Evolutionary conservation across 2,329 filamentous ascomycete species (phyloP), one percentile per base, ranked within the genome.

Genomic region (Nothophaeocryptopus gaeumannii): DNA sequence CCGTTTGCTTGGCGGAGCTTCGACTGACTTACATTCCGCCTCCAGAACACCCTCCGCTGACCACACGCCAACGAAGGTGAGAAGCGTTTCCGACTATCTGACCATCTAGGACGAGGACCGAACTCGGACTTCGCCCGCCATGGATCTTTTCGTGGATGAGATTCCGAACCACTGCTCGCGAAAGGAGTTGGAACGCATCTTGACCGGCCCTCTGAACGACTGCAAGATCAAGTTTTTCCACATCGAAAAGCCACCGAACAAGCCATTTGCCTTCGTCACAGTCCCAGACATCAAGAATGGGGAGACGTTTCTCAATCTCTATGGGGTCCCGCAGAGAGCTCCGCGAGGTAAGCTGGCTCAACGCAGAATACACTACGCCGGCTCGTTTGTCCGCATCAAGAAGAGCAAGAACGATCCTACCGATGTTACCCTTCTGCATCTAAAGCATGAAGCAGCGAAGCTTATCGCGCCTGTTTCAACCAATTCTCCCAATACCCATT

Each of bases 111-210:
- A 7, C 20, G 20, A 3, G 4, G 20, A 26, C 20, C 7, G n/a
- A 26, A 26, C 7, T 26, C 7, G 20, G 20, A 26, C 15, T n/a
- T 29, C 48, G 48, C 9, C 2, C 29, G n/a, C 14, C 51, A 77
- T 79, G 76, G 75, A 79, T 48, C 67, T 79, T 31, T 71, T 75
- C 57, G 61, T 78, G 8, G 61, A 63, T 10, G 70, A 72, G 41
- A 58, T 80, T 0, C 74, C 75, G 1, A 31, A 57, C 2, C 62
- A 72, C 14, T 60, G 70, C 26, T 78, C 72, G 8, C 64, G 72
- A 12, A 67, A 72, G 26, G 66, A 73, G 35, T 54, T 80, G 9
- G 62, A 65, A 12, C 56, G 67, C 0, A 72, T 69, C 39, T 68
- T 80, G 11, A 61, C 64, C 13, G 63, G 66, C 0, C 61, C 64